Evolutionary conservation across 2,329 filamentous ascomycete genomes (phyloP).

Genomic region (Calonectria multiphialidica): DNA sequence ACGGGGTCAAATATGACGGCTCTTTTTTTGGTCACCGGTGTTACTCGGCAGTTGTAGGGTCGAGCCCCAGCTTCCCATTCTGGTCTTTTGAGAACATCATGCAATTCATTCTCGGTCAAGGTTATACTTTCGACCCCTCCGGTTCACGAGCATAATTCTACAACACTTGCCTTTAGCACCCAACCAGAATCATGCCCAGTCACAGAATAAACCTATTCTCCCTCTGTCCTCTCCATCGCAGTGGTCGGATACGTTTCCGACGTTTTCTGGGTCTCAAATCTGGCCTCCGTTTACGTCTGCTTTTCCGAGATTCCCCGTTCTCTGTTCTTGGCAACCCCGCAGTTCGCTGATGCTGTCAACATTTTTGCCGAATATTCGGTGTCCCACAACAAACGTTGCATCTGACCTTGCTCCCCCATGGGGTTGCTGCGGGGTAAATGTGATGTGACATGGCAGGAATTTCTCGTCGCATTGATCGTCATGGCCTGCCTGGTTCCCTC

Average conservation of each 20-base stretch:
- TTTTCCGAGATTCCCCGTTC: not conserved
- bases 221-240: not conserved
- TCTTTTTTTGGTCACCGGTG: conserved; percentile 3
- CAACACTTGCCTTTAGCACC: not conserved
- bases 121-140: not conserved
- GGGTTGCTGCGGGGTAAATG: conserved; percentile 33
- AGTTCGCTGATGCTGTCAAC: conserved; percentile 2
- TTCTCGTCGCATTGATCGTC: not conserved
- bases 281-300: not conserved
- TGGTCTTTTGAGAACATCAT: not conserved
- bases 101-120: not conserved
- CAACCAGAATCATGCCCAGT: not conserved
- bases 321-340: conserved; percentile 15
- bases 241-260: not conserved
- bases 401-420: conserved; percentile 35
- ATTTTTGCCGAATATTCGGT: conserved; percentile 7
- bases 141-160: not conserved
- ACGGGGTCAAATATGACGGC: not conserved
- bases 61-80: not conserved
- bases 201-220: not conserved
- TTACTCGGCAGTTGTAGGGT: not conserved
- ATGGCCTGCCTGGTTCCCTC: not conserved
- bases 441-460: not conserved
- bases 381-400: not conserved
- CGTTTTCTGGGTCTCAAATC: not conserved